Base-by-base conservation (phyloP, 345 rosid species). In the Acer saccharum region DNA sequence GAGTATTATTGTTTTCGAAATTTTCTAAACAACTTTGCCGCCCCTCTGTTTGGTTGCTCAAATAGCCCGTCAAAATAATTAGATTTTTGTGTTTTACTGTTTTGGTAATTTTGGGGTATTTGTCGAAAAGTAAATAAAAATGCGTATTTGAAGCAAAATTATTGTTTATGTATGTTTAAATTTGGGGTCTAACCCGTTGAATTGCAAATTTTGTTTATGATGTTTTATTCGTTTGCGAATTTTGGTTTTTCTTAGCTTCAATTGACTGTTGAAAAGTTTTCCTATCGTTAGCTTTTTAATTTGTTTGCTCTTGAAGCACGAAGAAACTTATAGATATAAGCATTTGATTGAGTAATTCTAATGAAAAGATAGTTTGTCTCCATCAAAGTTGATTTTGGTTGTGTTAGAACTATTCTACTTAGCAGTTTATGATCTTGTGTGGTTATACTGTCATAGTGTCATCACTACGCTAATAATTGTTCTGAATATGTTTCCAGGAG, bases 401-500 rank as follows among this genome's bases (percentile, higher is more conserved):
- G 4, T 60, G 27, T 60, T 7, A 8, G 27, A 60, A 20, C 64
- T 1, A 8, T 48, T 50, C 18, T 29, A 6, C 50, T 16, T 27
- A 6, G n/a, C 23, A 25, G 74, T 29, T 46, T 29, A 9, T 60
- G 54, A 39, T 39, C 6, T 12, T 48, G 13, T 57, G 20, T 62
- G 7, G n/a, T 46, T 77, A 60, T 27, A 20, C 8, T 41, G 35
- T 61, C 29, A 2, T 16, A 4, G 7, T 39, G 52, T 64, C 63
- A 58, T 55, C 46, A 11, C 6, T 25, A 12, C 68, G 68, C 2
- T 43, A 50, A 74, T 81, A 17, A 52, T 11, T 41, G 13, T 76
- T 10, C 81, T 70, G 23, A 66, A 18, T 75, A 23, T 81, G 57
- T 57, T 80, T 71, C 57, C 86, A 88, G 97, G 83, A 60, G 79